Percentiles rank a stretch among this genome's conserved stretches.
Evolutionary conservation across 1,139 yeast species (phyloP).

Genomic region (Kluyveromyces sp.): DNA sequence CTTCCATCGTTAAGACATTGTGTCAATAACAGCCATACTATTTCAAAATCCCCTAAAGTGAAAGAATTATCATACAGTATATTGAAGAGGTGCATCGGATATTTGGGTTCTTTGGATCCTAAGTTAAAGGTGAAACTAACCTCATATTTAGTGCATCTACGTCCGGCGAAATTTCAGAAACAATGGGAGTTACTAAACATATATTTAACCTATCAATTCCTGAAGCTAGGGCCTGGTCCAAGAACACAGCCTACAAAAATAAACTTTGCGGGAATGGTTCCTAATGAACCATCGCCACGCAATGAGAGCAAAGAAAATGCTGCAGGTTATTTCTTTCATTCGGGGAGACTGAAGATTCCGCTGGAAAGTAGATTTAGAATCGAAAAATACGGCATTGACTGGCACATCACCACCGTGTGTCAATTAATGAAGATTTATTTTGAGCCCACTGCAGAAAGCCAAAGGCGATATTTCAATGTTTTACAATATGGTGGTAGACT

Average conservation of each 20-base stretch:
- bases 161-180: slow-evolving; percentile 34
- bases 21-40: slow-evolving; percentile 29
- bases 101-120: slow-evolving; percentile 42
- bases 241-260: background rate
- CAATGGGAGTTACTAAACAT: slow-evolving; percentile 54
- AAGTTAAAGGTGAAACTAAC: slow-evolving; percentile 41
- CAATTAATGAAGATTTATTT: slow-evolving; percentile 48
- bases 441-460: slow-evolving; percentile 38
- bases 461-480: slow-evolving; percentile 37
- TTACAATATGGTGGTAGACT: slow-evolving; percentile 78
- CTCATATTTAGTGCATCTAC: slow-evolving; percentile 49
- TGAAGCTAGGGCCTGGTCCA: slow-evolving; percentile 16
- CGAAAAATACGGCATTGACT: slow-evolving; percentile 66
- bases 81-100: slow-evolving; percentile 57
- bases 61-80: slow-evolving; percentile 54
- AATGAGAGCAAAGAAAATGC: background rate
- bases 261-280: background rate
- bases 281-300: background rate
- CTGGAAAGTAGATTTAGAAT: slow-evolving; percentile 43
- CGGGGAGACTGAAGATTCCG: slow-evolving; percentile 3
- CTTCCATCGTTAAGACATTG: slow-evolving; percentile 50
- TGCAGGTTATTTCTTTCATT: background rate
- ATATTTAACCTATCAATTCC: slow-evolving; percentile 57
- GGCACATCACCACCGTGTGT: slow-evolving; percentile 71
- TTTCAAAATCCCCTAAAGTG: slow-evolving; percentile 36